These are phyloP conservation scores for Teunomyces cretensis DNA, from an alignment of 805 yeast species.

Conservation along the genomic window DNA sequence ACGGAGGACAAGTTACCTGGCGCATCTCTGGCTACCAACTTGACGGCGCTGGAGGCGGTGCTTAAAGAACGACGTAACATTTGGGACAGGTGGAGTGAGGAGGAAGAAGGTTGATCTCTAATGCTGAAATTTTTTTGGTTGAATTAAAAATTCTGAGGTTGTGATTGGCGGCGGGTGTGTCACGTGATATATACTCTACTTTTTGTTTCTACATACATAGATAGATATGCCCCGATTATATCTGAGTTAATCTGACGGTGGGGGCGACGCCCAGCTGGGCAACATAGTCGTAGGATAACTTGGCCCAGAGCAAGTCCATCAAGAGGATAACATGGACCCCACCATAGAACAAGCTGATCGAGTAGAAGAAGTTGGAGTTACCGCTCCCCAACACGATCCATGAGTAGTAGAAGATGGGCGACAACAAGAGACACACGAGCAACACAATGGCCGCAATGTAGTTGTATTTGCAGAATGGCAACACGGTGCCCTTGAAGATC, in stretches of 20 bases:
- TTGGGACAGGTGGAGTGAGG: background rate
- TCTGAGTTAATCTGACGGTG: slow-evolving; percentile 51
- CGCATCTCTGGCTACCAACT: slow-evolving; percentile 55
- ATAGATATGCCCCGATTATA: too few relatives aligned
- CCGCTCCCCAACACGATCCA: slow-evolving; percentile 97
- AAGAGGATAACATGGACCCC: slow-evolving; percentile 65
- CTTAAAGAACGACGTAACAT: slow-evolving; percentile 38
- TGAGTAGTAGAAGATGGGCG: slow-evolving; percentile 87
- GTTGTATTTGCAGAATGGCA: slow-evolving; percentile 47
- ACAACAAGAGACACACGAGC: slow-evolving; percentile 53
- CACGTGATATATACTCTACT: slow-evolving; percentile 2
- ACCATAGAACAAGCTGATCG: slow-evolving; percentile 81
- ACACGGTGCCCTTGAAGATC: slow-evolving; percentile 46
- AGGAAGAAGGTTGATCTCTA: background rate
- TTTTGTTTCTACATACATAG: background rate
- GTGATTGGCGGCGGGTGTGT: slow-evolving; percentile 10
- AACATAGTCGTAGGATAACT: slow-evolving; percentile 62
- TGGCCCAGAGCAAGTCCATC: slow-evolving; percentile 81
- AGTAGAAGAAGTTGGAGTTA: slow-evolving; percentile 93
- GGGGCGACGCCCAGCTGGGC: slow-evolving; percentile 40
- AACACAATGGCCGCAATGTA: slow-evolving; percentile 50
- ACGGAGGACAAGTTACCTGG: slow-evolving; percentile 70
- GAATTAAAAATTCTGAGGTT: slow-evolving; percentile 7
- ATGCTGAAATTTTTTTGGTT: slow-evolving; percentile 5
- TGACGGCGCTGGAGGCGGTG: slow-evolving; percentile 42